These are phyloP conservation scores for Aureobasidium musti DNA, from an alignment of 2,329 filamentous ascomycete genomes.

Conservation along the genomic window DNA sequence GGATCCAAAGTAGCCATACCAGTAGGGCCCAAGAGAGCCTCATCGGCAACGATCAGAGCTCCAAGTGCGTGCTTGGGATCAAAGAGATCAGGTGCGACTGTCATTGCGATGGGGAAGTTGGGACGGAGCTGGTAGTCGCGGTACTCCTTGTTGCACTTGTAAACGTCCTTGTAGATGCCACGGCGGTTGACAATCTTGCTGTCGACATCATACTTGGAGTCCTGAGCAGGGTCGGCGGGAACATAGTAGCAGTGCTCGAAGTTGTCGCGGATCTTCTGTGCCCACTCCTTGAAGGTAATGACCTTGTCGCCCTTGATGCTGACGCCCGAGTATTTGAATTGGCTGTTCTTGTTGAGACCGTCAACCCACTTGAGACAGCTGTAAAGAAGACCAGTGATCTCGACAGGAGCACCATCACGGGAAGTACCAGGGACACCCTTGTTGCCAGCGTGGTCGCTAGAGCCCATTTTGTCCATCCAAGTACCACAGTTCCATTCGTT, in stretches of 20 bases:
- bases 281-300: constrained; percentile 78
- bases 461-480: constrained; percentile 99
- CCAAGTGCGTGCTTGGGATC: constrained; percentile 73
- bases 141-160: constrained; percentile 90
- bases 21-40: constrained; percentile 71
- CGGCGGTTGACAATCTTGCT: constrained; percentile 77
- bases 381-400: constrained; percentile 92
- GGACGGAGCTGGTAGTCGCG: constrained; percentile 95
- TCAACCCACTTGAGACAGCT: constrained; percentile 83
- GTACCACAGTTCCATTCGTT: constrained; percentile 95
- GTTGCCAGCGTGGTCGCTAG: constrained; percentile 83
- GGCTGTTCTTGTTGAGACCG: constrained; percentile 64
- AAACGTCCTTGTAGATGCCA: constrained; percentile 97
- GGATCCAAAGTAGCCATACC: constrained; percentile 97
- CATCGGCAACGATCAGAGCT: constrained; percentile 78
- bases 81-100: constrained; percentile 87
- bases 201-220: constrained; percentile 78
- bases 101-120: constrained; percentile 96
- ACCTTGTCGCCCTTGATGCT: constrained; percentile 50
- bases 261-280: constrained; percentile 72
- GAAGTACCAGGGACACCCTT: constrained; percentile 97
- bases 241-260: constrained; percentile 95
- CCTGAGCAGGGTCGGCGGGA: constrained; percentile 68
- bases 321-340: constrained; percentile 74
- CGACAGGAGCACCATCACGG: constrained; percentile 89